Evolutionary conservation across 2,329 filamentous ascomycete species (phyloP).

Genomic region (Teratosphaeria zuluensis): DNA sequence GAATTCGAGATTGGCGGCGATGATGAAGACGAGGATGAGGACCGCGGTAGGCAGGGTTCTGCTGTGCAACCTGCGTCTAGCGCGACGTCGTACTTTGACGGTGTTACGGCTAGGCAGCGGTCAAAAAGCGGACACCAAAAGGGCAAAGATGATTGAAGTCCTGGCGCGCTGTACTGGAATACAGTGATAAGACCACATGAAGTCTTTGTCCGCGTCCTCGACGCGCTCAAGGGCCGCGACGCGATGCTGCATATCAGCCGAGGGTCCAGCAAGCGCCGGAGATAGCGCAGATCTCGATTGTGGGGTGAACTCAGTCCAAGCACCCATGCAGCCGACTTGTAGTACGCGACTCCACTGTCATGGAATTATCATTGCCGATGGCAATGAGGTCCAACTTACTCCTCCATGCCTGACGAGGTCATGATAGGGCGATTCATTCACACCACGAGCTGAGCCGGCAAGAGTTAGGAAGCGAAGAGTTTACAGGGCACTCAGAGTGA

Average conservation of each 20-base stretch:
- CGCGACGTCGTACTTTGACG: constrained; percentile 21
- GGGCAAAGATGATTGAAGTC: constrained; percentile 23
- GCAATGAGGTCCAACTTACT: background rate
- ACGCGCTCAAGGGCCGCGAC: background rate
- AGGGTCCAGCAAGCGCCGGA: background rate
- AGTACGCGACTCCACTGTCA: background rate
- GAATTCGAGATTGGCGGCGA: constrained; percentile 36
- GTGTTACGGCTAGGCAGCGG: constrained; percentile 10
- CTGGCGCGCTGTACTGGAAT: background rate
- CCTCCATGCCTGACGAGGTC: background rate
- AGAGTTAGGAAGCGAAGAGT: background rate
- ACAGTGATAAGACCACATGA: background rate
- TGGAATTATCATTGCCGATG: background rate
- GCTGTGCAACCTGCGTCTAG: constrained; percentile 8
- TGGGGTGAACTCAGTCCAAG: background rate
- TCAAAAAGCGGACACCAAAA: constrained; percentile 11
- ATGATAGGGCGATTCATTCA: background rate
- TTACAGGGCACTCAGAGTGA: background rate
- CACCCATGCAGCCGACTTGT: background rate
- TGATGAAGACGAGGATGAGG: constrained; percentile 22
- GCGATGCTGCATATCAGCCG: background rate
- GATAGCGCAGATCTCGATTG: background rate
- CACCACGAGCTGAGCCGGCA: background rate
- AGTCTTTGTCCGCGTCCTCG: background rate
- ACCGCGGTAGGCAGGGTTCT: constrained; percentile 20